Conservation (phyloP, 1,139 yeast genomes). For the Arxiozyma telluris region DNA sequence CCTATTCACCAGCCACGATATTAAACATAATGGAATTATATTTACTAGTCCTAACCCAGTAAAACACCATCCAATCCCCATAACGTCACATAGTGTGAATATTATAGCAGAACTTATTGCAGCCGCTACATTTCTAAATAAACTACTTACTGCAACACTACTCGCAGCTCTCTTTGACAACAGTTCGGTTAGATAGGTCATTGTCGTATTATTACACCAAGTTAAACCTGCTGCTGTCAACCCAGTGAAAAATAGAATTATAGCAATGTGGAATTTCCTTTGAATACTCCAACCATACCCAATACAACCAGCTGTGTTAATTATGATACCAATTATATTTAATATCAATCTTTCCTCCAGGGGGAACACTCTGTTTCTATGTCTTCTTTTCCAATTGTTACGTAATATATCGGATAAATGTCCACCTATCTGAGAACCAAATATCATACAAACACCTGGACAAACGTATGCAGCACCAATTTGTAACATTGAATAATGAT, state of each 20-base stretch:
- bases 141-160: conserved; percentile 47
- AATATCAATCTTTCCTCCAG: conserved; percentile 41
- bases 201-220: conserved; percentile 50
- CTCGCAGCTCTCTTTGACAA: conserved; percentile 46
- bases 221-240: conserved; percentile 49
- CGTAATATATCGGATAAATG: conserved; percentile 39
- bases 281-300: conserved; percentile 51
- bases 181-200: conserved; percentile 49
- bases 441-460: conserved; percentile 44
- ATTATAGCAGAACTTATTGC: conserved; percentile 46
- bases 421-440: conserved; percentile 47
- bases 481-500: conserved; percentile 33
- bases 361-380: conserved; percentile 26
- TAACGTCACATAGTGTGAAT: conserved; percentile 33
- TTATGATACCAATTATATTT: conserved; percentile 39
- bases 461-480: conserved; percentile 44
- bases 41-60: conserved; percentile 44
- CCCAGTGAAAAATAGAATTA: conserved; percentile 39
- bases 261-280: conserved; percentile 36
- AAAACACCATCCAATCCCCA: conserved; percentile 55
- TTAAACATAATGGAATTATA: conserved; percentile 24
- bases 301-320: conserved; percentile 40
- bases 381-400: conserved; percentile 24
- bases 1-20: conserved; percentile 16
- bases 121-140: conserved; percentile 48